Evolutionary conservation across 805 yeast genomes (phyloP).

Genomic region (Metschnikowia similis): DNA sequence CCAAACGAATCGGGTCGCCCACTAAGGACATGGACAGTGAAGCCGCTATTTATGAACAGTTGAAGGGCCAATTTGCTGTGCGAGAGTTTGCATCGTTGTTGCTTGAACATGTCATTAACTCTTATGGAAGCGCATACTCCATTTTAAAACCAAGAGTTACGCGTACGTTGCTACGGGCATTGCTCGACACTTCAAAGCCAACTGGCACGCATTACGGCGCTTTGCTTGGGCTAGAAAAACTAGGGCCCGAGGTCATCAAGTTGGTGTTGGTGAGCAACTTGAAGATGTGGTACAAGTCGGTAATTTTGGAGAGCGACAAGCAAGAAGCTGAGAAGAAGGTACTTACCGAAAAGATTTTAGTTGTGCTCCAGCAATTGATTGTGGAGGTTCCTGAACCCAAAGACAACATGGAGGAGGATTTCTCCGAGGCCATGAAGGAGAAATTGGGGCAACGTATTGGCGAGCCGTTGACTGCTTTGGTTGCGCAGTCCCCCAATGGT

Average conservation of each 20-base stretch:
- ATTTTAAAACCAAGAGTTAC: conserved; percentile 91
- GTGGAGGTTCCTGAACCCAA: conserved; percentile 20
- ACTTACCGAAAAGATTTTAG: conserved; percentile 47
- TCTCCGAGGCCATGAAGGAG: conserved; percentile 27
- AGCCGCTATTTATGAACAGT: conserved; percentile 22
- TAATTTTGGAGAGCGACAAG: conserved; percentile 41
- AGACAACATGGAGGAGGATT: conserved; percentile 32
- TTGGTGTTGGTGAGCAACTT: conserved; percentile 81
- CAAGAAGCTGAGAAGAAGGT: conserved; percentile 43
- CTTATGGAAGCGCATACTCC: conserved; percentile 80
- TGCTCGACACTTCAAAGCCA: conserved; percentile 78
- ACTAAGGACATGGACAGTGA: conserved; percentile 33
- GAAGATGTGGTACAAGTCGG: conserved; percentile 69
- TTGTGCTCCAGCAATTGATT: conserved; percentile 49
- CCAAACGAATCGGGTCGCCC: conserved; percentile 74
- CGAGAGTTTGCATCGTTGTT: conserved; percentile 87
- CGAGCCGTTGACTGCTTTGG: conserved; percentile 45
- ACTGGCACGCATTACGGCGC: conserved; percentile 92
- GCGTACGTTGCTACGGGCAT: conserved; percentile 85
- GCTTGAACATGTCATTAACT: conserved; percentile 69
- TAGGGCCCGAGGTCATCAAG: conserved; percentile 86
- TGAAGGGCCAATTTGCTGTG: conserved; percentile 50
- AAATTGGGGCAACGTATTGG: conserved; percentile 62
- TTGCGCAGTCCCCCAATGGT: conserved; percentile 47
- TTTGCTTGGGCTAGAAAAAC: conserved; percentile 71